Evolutionary conservation across 2,329 filamentous ascomycete genomes (phyloP).

Genomic region (Fusarium sp.): DNA sequence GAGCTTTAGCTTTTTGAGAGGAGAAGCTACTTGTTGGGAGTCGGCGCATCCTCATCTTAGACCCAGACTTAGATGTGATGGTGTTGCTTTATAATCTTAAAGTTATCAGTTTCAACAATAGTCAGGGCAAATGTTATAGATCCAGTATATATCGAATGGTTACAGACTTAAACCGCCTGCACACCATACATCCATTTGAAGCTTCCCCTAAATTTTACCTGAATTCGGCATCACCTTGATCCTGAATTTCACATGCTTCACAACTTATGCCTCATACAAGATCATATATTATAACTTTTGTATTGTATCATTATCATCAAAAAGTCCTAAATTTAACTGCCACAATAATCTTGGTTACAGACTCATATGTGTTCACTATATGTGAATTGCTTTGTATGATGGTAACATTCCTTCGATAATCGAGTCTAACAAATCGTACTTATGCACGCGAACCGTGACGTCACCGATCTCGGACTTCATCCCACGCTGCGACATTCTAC

Average conservation of each 20-base stretch:
- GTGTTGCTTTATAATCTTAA: neutral
- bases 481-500: constrained; percentile 6
- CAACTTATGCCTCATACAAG: no score
- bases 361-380: neutral
- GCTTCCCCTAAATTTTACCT: neutral
- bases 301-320: neutral
- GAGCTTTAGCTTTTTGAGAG: neutral
- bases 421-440: constrained; percentile 8
- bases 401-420: neutral
- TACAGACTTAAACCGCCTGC: neutral
- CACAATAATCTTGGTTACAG: neutral
- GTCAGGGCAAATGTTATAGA: neutral
- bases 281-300: no score
- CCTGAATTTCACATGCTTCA: neutral
- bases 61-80: constrained; percentile 20
- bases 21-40: neutral
- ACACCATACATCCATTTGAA: neutral
- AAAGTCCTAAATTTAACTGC: neutral
- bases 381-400: neutral
- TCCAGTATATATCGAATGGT: neutral
- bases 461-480: constrained; percentile 26
- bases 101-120: neutral
- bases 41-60: constrained; percentile 2
- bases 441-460: constrained; percentile 35
- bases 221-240: neutral